Evolutionary conservation across 208 protist genomes (phyloP).

Genomic region (Acanthamoeba triangularis): DNA sequence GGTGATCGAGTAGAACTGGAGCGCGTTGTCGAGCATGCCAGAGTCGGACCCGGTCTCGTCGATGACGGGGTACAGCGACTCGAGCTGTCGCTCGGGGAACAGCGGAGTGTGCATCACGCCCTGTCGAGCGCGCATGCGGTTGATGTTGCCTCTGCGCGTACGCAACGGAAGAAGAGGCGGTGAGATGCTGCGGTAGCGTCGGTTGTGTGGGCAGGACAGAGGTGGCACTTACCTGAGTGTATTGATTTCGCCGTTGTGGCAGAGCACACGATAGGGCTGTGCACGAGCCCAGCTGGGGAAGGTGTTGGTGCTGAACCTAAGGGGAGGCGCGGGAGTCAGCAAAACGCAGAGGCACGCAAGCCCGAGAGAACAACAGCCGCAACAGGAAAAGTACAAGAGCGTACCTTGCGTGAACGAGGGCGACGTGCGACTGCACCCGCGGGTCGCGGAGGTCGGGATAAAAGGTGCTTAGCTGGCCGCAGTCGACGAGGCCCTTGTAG

Average conservation of each 20-base stretch:
- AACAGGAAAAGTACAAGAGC: neutral
- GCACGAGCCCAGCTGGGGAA: slow-evolving; percentile 92
- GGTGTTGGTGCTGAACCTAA: slow-evolving; percentile 93
- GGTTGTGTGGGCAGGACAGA: too few relatives aligned
- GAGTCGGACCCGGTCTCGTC: slow-evolving; percentile 89
- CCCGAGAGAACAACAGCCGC: too few relatives aligned
- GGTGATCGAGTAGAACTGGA: slow-evolving; percentile 86
- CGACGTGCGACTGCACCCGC: slow-evolving; percentile 86
- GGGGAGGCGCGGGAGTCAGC: neutral
- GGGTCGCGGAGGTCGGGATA: slow-evolving; percentile 87
- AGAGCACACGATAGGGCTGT: slow-evolving; percentile 89
- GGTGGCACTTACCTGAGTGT: slow-evolving; percentile 83
- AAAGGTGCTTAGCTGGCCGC: slow-evolving; percentile 86
- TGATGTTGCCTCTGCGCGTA: slow-evolving; percentile 87
- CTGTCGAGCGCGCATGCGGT: slow-evolving; percentile 92
- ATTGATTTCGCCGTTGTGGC: slow-evolving; percentile 95
- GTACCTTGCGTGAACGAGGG: slow-evolving; percentile 87
- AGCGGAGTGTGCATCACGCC: slow-evolving; percentile 80
- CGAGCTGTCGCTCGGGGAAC: slow-evolving; percentile 79
- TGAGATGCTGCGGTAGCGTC: too few relatives aligned
- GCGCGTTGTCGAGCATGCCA: slow-evolving; percentile 90
- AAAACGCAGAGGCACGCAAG: neutral
- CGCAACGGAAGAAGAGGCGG: too few relatives aligned
- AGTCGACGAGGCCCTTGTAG: slow-evolving; percentile 91
- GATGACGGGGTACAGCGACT: slow-evolving; percentile 86